These are phyloP conservation scores for Daldinia sp. DNA, from an alignment of 2,329 filamentous ascomycete species.

Conservation along the genomic window DNA sequence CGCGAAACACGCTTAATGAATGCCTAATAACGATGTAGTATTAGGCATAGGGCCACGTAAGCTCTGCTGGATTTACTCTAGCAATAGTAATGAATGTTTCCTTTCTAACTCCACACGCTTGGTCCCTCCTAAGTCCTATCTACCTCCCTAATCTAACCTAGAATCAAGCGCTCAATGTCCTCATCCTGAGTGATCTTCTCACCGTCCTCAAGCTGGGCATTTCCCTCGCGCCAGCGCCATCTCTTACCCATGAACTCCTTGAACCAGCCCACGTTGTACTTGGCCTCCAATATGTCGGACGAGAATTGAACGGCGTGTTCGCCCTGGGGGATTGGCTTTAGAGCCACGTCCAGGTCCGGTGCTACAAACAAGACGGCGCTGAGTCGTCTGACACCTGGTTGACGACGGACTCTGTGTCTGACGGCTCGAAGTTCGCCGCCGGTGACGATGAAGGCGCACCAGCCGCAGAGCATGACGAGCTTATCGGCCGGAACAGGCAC, in stretches of 20 bases:
- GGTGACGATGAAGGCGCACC: neutral
- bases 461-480: neutral
- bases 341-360: neutral
- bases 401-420: neutral
- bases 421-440: neutral
- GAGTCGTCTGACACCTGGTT: neutral
- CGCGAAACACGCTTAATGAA: neutral
- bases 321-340: neutral
- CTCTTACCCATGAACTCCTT: conserved; percentile 27
- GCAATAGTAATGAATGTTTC: too few species aligned
- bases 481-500: neutral
- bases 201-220: conserved; percentile 18
- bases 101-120: neutral
- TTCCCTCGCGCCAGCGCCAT: conserved; percentile 22
- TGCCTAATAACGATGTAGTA: neutral
- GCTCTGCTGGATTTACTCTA: neutral
- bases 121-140: neutral
- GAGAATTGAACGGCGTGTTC: neutral
- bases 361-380: neutral
- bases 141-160: neutral
- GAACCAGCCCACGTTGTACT: conserved; percentile 18
- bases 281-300: neutral
- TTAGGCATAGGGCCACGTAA: neutral
- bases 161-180: conserved; percentile 15
- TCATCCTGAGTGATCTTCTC: conserved; percentile 14